Base-by-base conservation (phyloP, 352 stramenopile genomes). In the Pythium grandisporangium region DNA sequence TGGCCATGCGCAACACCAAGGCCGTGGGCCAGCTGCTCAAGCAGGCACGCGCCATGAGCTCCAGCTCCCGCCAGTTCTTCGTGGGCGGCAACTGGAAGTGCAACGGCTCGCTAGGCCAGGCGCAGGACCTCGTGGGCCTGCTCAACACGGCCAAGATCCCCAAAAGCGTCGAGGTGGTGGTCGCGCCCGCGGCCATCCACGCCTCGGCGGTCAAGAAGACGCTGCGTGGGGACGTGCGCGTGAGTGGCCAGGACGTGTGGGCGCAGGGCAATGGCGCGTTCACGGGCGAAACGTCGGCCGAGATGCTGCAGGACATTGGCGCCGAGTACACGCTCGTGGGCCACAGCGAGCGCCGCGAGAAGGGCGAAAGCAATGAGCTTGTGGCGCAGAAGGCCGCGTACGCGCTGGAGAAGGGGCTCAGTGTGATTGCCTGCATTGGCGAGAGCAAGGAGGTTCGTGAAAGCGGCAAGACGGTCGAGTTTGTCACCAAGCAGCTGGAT, bases 61-160 rank as follows among this genome's bases (percentile, higher is more conserved):
- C 69, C 25, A 61, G 32, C 32, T 63, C 77, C 35, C 73, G 80
- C 58, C 98, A 99, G 79, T 98, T 99, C 63, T 98, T 99, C 61
- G 92, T 99, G 30, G 96, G 96, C 34, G 96, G 96, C 62, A 99
- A 99, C 86, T 99, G 96, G 96, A 99, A 99, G 66, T 99, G 95
- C 79, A 91, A 91, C 48, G 78, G 78, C 46, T 91, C 78, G 35
- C 22, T 86, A 22, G 48, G 49, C 44, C 75, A 87, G 55, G 69
- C 72, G 23, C 46, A 74, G 16, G 68, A 83, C 25, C 73, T 90
- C 43, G 77, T 93, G 6, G 66, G 66, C 25, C 66, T 84, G 52
- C 74, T 93, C 55, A 93, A 93, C 70, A 85, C 71, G 53, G 76
- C 71, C 55, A 78, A 79, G 52, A 89, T 86, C 57, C 78, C 78